Evolutionary conservation across 148 eudicot species (phyloP).

Genomic region (Talinum fruticosum): DNA sequence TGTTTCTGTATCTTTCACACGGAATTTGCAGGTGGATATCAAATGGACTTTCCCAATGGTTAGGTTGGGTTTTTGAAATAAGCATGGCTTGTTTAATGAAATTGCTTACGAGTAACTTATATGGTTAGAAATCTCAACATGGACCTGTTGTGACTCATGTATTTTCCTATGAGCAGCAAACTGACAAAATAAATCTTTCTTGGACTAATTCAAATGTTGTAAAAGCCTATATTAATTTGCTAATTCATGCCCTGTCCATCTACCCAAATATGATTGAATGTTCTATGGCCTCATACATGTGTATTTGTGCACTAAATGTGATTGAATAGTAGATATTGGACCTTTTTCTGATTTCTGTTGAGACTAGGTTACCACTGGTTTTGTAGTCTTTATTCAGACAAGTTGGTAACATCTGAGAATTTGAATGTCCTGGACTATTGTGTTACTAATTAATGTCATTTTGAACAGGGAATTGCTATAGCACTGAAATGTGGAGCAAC

Average conservation of each 20-base stretch:
- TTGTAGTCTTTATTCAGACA: too few species aligned
- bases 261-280: not conserved
- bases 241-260: not conserved
- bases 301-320: too few species aligned
- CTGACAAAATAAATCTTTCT: too few species aligned
- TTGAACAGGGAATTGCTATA: constrained; percentile 80
- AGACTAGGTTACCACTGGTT: too few species aligned
- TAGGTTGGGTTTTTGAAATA: not conserved
- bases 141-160: not conserved
- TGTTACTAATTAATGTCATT: not conserved
- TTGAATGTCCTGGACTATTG: not conserved
- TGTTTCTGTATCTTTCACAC: too few species aligned
- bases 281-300: not conserved
- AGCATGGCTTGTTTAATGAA: not conserved
- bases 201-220: too few species aligned
- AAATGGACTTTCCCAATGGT: not conserved
- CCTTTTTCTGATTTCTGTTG: not conserved
- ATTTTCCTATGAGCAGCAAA: not conserved
- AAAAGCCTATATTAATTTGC: not conserved
- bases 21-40: too few species aligned
- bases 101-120: not conserved
- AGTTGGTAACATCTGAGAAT: not conserved
- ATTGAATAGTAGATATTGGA: not conserved
- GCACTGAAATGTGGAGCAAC: constrained; percentile 99
- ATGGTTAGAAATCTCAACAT: too few species aligned